A percentile compares a stretch with the other conserved stretches of the same genome.
Evolutionary conservation across 352 stramenopile species (phyloP).

Genomic region (Pythium rhizo-oryzae): DNA sequence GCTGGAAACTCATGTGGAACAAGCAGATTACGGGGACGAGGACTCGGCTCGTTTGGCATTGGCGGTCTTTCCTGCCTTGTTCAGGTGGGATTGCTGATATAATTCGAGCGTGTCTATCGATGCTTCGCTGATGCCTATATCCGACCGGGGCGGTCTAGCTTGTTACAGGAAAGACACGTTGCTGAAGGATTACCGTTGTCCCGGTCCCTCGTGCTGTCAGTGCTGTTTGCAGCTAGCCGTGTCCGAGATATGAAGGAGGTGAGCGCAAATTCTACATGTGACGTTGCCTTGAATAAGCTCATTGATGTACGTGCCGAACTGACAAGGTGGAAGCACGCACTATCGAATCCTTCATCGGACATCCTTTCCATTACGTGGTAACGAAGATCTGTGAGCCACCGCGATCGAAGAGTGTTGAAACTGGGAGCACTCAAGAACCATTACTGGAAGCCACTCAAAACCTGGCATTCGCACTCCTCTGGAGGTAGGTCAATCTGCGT

Average conservation of each 20-base stretch:
- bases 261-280: too few species aligned
- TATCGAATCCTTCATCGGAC: constrained; percentile 9
- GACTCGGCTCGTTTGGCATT: not conserved
- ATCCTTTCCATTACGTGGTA: constrained; percentile 8
- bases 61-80: not conserved
- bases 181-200: not conserved
- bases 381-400: constrained; percentile 8
- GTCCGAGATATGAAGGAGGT: constrained; percentile 11
- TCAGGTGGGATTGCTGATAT: not conserved
- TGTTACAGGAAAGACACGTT: not conserved
- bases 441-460: constrained; percentile 1
- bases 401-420: not conserved
- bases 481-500: constrained; percentile 4
- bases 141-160: not conserved
- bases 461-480: constrained; percentile 15
- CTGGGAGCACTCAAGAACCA: not conserved
- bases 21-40: not conserved
- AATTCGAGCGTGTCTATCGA: too few species aligned
- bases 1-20: not conserved
- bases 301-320: not conserved
- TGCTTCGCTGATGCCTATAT: not conserved
- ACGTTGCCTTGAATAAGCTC: too few species aligned
- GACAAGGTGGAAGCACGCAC: not conserved
- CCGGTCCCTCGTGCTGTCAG: not conserved
- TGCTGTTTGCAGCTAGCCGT: constrained; percentile 5